A percentile compares a stretch with the other conserved stretches of the same genome.
phyloP scores from a whole-genome alignment of 768 basidiomycete genomes.

The Suillus luteus region DNA sequence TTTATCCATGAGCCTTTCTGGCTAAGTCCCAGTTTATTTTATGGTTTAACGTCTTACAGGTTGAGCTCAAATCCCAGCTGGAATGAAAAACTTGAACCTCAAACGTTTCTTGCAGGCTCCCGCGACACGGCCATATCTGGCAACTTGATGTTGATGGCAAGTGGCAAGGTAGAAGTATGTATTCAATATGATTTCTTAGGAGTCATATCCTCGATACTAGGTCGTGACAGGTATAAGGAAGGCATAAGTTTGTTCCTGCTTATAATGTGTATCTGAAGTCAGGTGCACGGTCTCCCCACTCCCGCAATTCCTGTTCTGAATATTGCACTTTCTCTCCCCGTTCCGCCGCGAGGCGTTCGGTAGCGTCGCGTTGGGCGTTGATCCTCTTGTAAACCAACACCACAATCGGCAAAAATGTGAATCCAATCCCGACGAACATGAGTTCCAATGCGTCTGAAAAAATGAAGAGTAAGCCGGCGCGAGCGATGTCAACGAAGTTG shows the following conservation, averaged over 20 bases:
- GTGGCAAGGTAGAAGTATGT: no score
- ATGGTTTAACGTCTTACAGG: no score
- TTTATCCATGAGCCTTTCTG: no score
- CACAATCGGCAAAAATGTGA: slow-evolving; percentile 51
- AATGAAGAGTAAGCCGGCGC: background rate
- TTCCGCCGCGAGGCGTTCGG: slow-evolving; percentile 12
- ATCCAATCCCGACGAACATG: slow-evolving; percentile 69
- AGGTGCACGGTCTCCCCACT: slow-evolving; percentile 61
- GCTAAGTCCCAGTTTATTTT: no score
- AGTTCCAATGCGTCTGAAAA: slow-evolving; percentile 60
- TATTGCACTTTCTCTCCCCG: slow-evolving; percentile 23
- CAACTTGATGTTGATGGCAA: no score
- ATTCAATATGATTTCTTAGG: background rate
- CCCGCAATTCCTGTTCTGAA: slow-evolving; percentile 24
- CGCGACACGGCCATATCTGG: no score
- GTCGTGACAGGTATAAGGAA: background rate
- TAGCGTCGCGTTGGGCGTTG: slow-evolving; percentile 52
- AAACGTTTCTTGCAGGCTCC: no score
- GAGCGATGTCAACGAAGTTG: background rate
- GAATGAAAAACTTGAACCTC: no score
- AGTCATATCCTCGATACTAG: background rate
- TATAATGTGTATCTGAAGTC: slow-evolving; percentile 60
- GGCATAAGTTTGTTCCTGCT: slow-evolving; percentile 20
- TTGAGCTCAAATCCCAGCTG: no score
- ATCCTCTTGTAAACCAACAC: slow-evolving; percentile 54